phyloP scores from a whole-genome alignment of 148 eudicot species.

The Nepenthes mirabilis region DNA sequence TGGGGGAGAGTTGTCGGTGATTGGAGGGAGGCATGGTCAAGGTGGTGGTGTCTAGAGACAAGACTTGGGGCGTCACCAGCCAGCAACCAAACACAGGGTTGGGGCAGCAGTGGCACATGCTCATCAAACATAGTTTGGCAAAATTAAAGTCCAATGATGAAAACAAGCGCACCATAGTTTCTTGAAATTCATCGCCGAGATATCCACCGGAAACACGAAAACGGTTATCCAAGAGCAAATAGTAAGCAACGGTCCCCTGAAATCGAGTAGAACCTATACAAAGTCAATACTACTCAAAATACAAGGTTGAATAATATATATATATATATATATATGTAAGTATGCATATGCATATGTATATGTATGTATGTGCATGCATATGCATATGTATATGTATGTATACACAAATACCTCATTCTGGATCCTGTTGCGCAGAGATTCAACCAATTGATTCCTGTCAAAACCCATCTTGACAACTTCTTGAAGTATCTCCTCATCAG shows the following conservation, averaged over 20 bases:
- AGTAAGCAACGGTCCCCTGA: conserved; percentile 94
- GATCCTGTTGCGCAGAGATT: conserved; percentile 58
- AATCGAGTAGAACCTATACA: conserved; percentile 2
- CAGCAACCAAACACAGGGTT: too few relatives aligned
- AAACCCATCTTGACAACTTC: conserved; percentile 70
- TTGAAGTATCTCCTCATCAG: conserved; percentile 72
- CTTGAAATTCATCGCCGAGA: conserved; percentile 93
- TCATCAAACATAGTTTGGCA: too few relatives aligned
- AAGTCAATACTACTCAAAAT: conserved; percentile 1
- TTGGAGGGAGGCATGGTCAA: too few relatives aligned
- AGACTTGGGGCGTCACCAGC: too few relatives aligned
- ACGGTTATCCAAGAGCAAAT: conserved; percentile 84
- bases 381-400: too few relatives aligned
- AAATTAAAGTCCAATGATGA: neutral
- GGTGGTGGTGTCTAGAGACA: too few relatives aligned
- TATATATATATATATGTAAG: neutral
- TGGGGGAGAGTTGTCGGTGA: too few relatives aligned
- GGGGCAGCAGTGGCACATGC: too few relatives aligned
- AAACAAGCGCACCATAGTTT: conserved; percentile 47
- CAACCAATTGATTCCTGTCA: conserved; percentile 54
- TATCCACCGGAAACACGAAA: conserved; percentile 74
- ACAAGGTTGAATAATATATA: neutral
- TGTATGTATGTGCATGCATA: too few relatives aligned
- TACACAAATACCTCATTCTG: conserved; percentile 67
- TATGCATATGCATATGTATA: neutral